Conservation (phyloP, 306 rosid species). For the Pyrus communis region DNA sequence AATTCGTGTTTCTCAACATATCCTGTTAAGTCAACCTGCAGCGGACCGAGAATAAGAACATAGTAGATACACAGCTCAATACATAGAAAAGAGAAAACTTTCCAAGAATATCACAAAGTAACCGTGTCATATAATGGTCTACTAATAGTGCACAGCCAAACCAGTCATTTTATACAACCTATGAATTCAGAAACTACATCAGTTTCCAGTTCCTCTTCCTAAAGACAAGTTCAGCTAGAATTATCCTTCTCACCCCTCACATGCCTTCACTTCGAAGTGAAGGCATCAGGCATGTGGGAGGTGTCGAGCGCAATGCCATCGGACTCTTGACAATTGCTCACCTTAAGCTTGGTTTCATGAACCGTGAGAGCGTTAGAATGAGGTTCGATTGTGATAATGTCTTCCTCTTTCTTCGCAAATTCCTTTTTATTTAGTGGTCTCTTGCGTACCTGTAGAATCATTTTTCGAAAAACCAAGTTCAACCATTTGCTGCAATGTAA, state of each 20-base stretch:
- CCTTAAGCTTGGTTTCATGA: constrained; percentile 85
- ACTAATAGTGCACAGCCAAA: neutral
- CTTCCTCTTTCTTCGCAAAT: constrained; percentile 72
- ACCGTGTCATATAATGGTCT: neutral
- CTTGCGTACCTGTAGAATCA: constrained; percentile 66
- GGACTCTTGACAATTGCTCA: constrained; percentile 19
- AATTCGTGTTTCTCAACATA: constrained; percentile 71
- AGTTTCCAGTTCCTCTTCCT: neutral
- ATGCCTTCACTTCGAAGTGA: neutral
- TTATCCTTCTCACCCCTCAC: neutral
- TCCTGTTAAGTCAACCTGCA: constrained; percentile 77
- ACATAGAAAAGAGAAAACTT: neutral
- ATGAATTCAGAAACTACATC: neutral
- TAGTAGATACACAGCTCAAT: too few relatives aligned
- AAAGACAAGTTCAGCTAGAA: neutral
- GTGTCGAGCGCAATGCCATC: too few relatives aligned
- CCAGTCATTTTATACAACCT: neutral
- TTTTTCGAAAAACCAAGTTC: constrained; percentile 6
- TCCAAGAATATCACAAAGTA: neutral
- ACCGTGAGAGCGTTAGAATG: constrained; percentile 66
- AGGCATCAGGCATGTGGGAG: too few relatives aligned
- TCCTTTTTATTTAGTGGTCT: constrained; percentile 77
- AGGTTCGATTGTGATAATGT: constrained; percentile 47
- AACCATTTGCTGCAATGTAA: neutral
- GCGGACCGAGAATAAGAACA: constrained; percentile 14